phyloP scores from a whole-genome alignment of 2,329 filamentous ascomycete species.

The Hawksworthiomyces lignivorus region DNA sequence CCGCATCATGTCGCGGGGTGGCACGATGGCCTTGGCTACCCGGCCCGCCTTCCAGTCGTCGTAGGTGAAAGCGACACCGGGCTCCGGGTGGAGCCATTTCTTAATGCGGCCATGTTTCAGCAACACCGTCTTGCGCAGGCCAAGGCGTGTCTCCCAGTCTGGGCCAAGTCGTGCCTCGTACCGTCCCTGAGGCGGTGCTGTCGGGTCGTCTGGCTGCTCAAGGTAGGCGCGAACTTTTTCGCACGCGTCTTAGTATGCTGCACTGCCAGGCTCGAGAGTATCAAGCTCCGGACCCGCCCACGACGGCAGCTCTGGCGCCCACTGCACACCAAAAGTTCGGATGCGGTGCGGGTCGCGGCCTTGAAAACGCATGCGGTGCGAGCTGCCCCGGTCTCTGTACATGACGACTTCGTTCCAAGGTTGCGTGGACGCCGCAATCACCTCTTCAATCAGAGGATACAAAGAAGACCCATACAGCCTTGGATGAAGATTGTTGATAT shows the following conservation, averaged over 20 bases:
- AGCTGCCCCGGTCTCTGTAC: constrained; percentile 18
- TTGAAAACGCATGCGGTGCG: constrained; percentile 13
- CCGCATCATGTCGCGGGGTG: background rate
- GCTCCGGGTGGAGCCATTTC: constrained; percentile 12
- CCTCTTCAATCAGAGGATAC: too few species aligned
- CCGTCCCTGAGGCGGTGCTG: background rate
- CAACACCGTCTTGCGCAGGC: constrained; percentile 2
- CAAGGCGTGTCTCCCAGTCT: constrained; percentile 15
- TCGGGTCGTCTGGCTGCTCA: background rate
- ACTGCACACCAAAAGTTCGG: too few species aligned
- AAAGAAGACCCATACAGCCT: constrained; percentile 16
- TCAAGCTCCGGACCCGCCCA: too few species aligned
- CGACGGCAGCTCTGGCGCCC: too few species aligned
- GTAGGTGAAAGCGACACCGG: constrained; percentile 10
- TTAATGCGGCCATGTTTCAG: constrained; percentile 7
- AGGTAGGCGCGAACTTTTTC: background rate
- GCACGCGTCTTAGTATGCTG: too few species aligned
- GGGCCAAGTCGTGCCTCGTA: background rate
- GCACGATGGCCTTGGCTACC: constrained; percentile 6
- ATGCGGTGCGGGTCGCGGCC: background rate
- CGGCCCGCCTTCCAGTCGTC: constrained; percentile 19
- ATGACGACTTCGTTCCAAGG: too few species aligned
- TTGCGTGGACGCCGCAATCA: too few species aligned
- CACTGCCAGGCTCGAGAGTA: too few species aligned
- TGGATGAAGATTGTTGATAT: too few species aligned